Evolutionary conservation across 306 rosid genomes (phyloP), one percentile per base, ranked within the genome.

Genomic region (Casuarina glauca): DNA sequence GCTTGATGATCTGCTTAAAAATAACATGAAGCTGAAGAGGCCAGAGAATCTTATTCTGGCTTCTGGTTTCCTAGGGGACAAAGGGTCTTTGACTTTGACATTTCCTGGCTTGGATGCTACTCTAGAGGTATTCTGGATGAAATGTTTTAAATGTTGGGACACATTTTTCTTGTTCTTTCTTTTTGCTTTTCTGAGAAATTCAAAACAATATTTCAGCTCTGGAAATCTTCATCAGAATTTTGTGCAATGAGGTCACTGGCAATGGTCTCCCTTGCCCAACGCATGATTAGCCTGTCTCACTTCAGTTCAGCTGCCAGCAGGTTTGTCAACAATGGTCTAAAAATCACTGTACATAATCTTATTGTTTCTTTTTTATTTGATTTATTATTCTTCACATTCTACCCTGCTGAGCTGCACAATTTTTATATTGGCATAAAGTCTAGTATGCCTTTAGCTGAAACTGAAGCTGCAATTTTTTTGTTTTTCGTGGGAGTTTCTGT

Each of bases 251-350:
- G 97, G 81, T 95, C 97, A 51, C 81, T 95, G 84, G 88, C 89
- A 19, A 92, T 95, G 91, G 91, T 95, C 79, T 95, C 98, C 83
- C 98, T 95, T 81, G 96, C 98, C 83, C 98, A 92, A 85, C 90
- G 89, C 69, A 86, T 91, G 89, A 86, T 92, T 75, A 92, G 92
- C 91, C 78, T 95, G 85, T 91, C 96, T 78, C 97, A 87, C 85
- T 73, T 89, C 43, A 79, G 88, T 86, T 91, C 98, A 45, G 85
- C 90, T 78, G 93, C 97, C 82, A 88, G 98, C 97, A 95, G 98
- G 98, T 93, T 26, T 26, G 80, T 58, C 32, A 69, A 62, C 12
- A 74, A 74, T 60, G 45, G 75, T 71, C 73, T 52, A 16, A 43
- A 41, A 49, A 52, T 11, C 5, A 51, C 72, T 19, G 15, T 72